A percentile compares a stretch with the other conserved stretches of the same genome.
Conservation (phyloP, 345 rosid species). For the Bruguiera parviflora region DNA sequence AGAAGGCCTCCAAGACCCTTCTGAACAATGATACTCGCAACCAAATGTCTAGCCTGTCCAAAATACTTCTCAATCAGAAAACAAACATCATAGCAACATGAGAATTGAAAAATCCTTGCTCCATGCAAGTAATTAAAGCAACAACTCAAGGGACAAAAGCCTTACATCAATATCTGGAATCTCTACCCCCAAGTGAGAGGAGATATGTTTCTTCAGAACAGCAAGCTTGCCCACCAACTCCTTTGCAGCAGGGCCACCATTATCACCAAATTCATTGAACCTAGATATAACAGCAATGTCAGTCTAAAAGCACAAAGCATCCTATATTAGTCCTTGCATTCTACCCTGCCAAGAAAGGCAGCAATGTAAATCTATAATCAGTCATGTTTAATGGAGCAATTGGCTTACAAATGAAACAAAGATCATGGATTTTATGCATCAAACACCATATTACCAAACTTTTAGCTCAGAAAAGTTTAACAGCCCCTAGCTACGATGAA, state of each 20-base stretch:
- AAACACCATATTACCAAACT: neutral
- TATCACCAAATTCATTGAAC: conserved; percentile 67
- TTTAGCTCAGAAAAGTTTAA: neutral
- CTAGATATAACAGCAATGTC: conserved; percentile 24
- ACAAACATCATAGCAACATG: neutral
- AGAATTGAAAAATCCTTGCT: neutral
- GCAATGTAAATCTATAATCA: neutral
- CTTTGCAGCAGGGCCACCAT: conserved; percentile 90
- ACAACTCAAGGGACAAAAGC: neutral
- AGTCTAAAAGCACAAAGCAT: neutral
- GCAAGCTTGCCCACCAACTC: conserved; percentile 66
- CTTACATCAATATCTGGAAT: conserved; percentile 69
- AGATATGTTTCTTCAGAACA: conserved; percentile 47
- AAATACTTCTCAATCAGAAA: conserved; percentile 14
- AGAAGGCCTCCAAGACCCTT: conserved; percentile 80
- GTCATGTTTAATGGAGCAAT: neutral
- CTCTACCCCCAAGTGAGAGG: conserved; percentile 44
- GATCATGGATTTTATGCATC: neutral
- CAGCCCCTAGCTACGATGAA: neutral
- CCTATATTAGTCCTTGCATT: neutral
- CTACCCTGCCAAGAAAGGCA: neutral
- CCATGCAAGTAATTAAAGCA: neutral
- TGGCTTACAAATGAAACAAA: neutral
- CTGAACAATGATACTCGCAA: conserved; percentile 25
- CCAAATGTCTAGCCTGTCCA: conserved; percentile 52